Evolutionary conservation across 108 stramenopile genomes (phyloP).

Genomic region (Stephanodiscus minutulus): DNA sequence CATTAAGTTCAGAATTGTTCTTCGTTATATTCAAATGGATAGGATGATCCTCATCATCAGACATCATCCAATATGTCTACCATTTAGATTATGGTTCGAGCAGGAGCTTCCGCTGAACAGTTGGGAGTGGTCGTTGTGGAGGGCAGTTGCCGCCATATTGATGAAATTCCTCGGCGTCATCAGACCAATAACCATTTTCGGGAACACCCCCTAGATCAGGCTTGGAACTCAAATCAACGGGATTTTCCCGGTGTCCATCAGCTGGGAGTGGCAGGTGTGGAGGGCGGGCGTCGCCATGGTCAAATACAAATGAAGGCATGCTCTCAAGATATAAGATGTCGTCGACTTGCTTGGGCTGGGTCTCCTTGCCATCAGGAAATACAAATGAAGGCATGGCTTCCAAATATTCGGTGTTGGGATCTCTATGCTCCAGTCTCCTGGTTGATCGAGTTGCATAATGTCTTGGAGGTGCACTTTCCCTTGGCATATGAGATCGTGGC

Average conservation of each 20-base stretch:
- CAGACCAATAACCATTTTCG: too few relatives aligned
- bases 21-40: not conserved
- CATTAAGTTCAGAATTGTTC: not conserved
- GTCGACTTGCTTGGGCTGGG: too few relatives aligned
- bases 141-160: too few relatives aligned
- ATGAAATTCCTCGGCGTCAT: not conserved
- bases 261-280: not conserved
- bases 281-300: not conserved
- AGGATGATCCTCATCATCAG: not conserved
- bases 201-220: not conserved
- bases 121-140: too few relatives aligned
- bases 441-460: not conserved
- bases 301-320: constrained; percentile 1
- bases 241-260: not conserved
- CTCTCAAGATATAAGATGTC: too few relatives aligned
- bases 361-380: not conserved
- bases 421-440: not conserved
- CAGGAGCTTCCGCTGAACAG: too few relatives aligned
- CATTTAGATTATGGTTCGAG: not conserved
- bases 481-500: not conserved
- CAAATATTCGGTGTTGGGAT: constrained; percentile 1
- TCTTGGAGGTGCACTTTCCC: not conserved
- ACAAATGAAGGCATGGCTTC: not conserved
- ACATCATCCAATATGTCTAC: not conserved
- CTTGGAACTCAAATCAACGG: too few relatives aligned